Evolutionary conservation across 2,329 filamentous ascomycete genomes (phyloP), one percentile per base, ranked within the genome.

Genomic region (Grosmannia clavigera): DNA sequence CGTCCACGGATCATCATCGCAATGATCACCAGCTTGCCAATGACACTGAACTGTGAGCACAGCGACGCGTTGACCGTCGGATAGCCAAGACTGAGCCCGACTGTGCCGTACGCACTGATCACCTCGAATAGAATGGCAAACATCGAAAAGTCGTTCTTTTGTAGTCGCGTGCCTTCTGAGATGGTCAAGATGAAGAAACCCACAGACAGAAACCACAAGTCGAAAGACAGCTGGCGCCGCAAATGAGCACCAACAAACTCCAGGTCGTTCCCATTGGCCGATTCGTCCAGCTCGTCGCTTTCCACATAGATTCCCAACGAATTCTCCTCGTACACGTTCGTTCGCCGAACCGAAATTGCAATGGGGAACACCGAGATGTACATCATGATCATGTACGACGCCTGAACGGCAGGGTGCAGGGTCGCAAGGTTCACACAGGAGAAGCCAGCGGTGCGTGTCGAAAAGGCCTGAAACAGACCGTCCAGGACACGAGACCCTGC

Each of bases 381-480:
- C 94, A 97, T 97, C 94, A 97, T 97, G 72, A 97, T 86, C 73
- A 97, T 78, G 74, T 96, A 97, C 29, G 91, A 90, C 16, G 95
- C 90, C 68, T 96, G 92, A 61, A 96, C 90, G 3, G 88, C 94
- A 1, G 94, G 92, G 65, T 97, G 92, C 2, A 99, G 77, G 0
- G 81, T 75, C 1, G 87, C 77, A 48, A 97, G 75, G 69, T 87
- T 90, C 66, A 97, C 82, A 35, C 88, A 88, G 1, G 88, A 80
- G 68, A 96, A 96, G 0, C 94, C 92, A 3, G 94, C 92, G 0
- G 94, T 97, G 69, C 94, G 80, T 1, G 92, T 97, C 5, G 90
- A 86, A 0, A 87, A 85, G 1, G 92, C 92, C 71, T 96, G 92
- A 70, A 97, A 99, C 65, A 94, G 82, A 16, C 89, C 94, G 65